A percentile compares a stretch with the other conserved stretches of the same genome.
phyloP scores from a whole-genome alignment of 2,329 filamentous ascomycete species.

The Neoarthrinium moseri region DNA sequence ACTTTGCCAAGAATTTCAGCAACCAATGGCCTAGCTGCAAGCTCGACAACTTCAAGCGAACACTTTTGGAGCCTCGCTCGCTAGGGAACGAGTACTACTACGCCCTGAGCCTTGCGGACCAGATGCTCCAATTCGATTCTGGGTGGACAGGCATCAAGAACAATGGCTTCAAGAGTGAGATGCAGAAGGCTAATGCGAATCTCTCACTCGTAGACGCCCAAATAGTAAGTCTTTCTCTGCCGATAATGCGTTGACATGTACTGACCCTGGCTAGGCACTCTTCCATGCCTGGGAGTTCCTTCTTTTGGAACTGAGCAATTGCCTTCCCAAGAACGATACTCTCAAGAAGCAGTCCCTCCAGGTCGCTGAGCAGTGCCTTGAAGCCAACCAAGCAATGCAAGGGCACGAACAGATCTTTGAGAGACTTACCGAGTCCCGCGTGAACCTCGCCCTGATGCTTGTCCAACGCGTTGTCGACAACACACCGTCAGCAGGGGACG shows the following conservation, averaged over 20 bases:
- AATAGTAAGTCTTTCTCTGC: conserved; percentile 55
- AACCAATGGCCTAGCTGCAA: conserved; percentile 72
- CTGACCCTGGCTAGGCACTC: conserved; percentile 57
- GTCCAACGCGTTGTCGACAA: conserved; percentile 74
- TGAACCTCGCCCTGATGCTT: conserved; percentile 78
- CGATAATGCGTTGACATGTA: neutral
- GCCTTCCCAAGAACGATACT: conserved; percentile 48
- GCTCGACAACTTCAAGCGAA: conserved; percentile 79
- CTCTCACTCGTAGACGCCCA: conserved; percentile 90
- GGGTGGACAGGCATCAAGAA: conserved; percentile 71
- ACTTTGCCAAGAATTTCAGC: conserved; percentile 82
- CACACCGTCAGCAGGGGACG: conserved; percentile 46
- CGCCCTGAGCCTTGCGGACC: conserved; percentile 71
- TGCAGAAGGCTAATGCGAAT: conserved; percentile 85
- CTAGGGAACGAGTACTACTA: conserved; percentile 84
- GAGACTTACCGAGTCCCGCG: conserved; percentile 71
- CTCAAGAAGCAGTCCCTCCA: conserved; percentile 70
- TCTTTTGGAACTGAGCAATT: conserved; percentile 76
- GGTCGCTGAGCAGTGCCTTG: conserved; percentile 74
- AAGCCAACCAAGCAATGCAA: conserved; percentile 70
- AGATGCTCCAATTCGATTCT: conserved; percentile 73
- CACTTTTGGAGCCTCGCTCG: conserved; percentile 60
- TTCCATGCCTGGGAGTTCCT: conserved; percentile 90
- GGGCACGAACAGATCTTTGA: conserved; percentile 81
- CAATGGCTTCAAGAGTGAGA: conserved; percentile 77